phyloP scores from a whole-genome alignment of 1,139 yeast species.

The Suhomyces yuchorum region DNA sequence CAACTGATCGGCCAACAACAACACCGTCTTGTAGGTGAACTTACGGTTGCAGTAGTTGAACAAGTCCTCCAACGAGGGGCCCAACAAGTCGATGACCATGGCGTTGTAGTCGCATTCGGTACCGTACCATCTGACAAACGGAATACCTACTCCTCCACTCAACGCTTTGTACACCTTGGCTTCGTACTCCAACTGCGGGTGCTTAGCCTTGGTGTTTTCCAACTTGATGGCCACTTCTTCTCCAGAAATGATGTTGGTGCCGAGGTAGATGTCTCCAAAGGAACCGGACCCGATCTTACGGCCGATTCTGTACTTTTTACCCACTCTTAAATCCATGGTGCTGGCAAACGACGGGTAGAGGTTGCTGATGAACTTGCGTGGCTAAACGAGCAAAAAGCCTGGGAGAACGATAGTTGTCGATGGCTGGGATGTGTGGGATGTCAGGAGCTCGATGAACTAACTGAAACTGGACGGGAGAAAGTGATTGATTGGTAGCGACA shows the following conservation, averaged over 20 bases:
- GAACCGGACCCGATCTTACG: slow-evolving; percentile 97
- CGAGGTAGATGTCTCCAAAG: slow-evolving; percentile 93
- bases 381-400: background rate
- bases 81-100: slow-evolving; percentile 92
- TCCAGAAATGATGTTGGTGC: slow-evolving; percentile 91
- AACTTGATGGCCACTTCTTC: slow-evolving; percentile 97
- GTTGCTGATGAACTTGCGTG: background rate
- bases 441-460: background rate
- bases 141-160: slow-evolving; percentile 97
- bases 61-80: slow-evolving; percentile 93
- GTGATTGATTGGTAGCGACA: background rate
- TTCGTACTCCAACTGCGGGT: slow-evolving; percentile 96
- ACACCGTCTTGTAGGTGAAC: slow-evolving; percentile 90
- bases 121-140: slow-evolving; percentile 96
- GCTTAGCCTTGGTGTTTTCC: slow-evolving; percentile 87
- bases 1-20: slow-evolving; percentile 90
- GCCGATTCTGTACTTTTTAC: slow-evolving; percentile 92
- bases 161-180: slow-evolving; percentile 92
- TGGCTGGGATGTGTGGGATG: background rate
- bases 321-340: slow-evolving; percentile 78
- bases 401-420: background rate
- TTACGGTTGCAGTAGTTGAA: slow-evolving; percentile 95
- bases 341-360: background rate
- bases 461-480: background rate
- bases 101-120: slow-evolving; percentile 96